Conservation (phyloP, 371 early-diverging fungal species). For the Mortierella sp. region DNA sequence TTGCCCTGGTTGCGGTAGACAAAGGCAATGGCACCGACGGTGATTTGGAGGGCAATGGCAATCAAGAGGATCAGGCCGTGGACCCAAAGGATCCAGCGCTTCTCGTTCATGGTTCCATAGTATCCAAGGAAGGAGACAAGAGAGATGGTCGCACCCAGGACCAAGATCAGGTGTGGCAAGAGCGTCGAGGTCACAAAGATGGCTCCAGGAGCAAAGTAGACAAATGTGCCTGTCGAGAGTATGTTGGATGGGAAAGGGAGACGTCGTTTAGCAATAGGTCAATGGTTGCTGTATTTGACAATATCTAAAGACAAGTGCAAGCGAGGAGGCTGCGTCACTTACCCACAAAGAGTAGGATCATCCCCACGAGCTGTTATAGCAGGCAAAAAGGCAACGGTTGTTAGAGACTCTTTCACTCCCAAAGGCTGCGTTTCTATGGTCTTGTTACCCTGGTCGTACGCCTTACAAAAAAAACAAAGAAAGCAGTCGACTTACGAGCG, state of each 20-base stretch:
- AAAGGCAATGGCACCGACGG: conserved; percentile 51
- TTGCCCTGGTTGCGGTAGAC: conserved; percentile 48
- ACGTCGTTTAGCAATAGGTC: no score
- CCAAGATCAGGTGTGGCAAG: conserved; percentile 46
- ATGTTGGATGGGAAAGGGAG: background rate
- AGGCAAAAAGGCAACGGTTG: background rate
- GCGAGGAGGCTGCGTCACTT: background rate
- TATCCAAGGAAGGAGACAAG: conserved; percentile 56
- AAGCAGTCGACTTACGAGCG: conserved; percentile 31
- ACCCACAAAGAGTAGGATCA: conserved; percentile 56
- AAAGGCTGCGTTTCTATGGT: background rate
- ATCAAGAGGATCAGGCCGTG: conserved; percentile 43
- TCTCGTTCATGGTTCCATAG: conserved; percentile 55
- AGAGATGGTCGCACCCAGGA: conserved; percentile 53
- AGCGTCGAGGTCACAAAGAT: conserved; percentile 52
- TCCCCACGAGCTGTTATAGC: conserved; percentile 46
- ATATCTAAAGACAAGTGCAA: background rate
- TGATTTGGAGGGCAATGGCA: conserved; percentile 53
- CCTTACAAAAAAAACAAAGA: background rate
- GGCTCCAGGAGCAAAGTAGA: conserved; percentile 53
- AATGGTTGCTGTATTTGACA: background rate
- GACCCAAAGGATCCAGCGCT: conserved; percentile 55
- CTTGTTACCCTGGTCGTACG: background rate
- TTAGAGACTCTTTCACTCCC: background rate
- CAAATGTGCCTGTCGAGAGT: conserved; percentile 39